Evolutionary conservation across 139 green algal species (phyloP).

Genomic region (Nannochloris sp.): DNA sequence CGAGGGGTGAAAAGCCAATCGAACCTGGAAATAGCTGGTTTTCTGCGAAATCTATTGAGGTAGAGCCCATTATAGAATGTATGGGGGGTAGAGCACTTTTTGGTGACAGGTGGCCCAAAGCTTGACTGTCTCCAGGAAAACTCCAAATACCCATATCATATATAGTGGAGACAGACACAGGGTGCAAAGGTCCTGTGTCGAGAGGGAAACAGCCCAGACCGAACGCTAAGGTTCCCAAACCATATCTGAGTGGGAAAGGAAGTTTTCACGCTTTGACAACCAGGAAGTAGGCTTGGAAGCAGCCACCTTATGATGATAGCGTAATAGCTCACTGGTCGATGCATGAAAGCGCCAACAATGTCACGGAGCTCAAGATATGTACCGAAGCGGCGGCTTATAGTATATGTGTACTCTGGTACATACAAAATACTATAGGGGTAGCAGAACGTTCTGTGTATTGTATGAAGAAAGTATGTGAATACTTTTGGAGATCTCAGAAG

Average conservation of each 20-base stretch:
- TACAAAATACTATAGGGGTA: slow-evolving; percentile 26
- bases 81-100: slow-evolving; percentile 45
- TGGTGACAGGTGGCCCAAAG: slow-evolving; percentile 33
- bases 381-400: slow-evolving; percentile 36
- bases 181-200: slow-evolving; percentile 49
- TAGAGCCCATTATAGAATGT: slow-evolving; percentile 25
- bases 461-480: slow-evolving; percentile 24
- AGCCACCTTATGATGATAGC: slow-evolving; percentile 58
- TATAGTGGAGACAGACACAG: slow-evolving; percentile 31
- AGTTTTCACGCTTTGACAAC: slow-evolving; percentile 38
- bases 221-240: slow-evolving; percentile 53
- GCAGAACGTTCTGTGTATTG: slow-evolving; percentile 44
- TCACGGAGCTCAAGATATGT: slow-evolving; percentile 46
- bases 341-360: slow-evolving; percentile 43
- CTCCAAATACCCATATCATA: slow-evolving; percentile 39
- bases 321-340: slow-evolving; percentile 65
- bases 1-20: slow-evolving; percentile 63
- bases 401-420: slow-evolving; percentile 5
- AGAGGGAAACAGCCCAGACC: slow-evolving; percentile 60
- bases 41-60: slow-evolving; percentile 52
- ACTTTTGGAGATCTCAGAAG: slow-evolving; percentile 39
- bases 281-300: slow-evolving; percentile 56
- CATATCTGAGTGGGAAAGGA: slow-evolving; percentile 50
- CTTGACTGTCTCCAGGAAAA: slow-evolving; percentile 46
- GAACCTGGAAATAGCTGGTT: slow-evolving; percentile 58